These are phyloP conservation scores for Capsicum rhomboideum DNA, from an alignment of 257 asterid species.

Conservation along the genomic window DNA sequence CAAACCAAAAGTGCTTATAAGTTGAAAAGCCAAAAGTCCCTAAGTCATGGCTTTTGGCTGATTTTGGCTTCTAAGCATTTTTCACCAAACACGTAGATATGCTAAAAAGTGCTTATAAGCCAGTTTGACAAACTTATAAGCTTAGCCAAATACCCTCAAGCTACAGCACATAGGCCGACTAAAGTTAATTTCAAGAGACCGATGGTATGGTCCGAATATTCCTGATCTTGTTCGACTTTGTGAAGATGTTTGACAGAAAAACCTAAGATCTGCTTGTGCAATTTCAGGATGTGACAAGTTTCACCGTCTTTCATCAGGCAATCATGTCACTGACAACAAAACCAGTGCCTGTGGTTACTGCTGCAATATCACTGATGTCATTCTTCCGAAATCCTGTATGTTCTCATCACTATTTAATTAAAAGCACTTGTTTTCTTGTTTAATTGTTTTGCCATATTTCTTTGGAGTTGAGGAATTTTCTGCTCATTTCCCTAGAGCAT, in stretches of 20 bases:
- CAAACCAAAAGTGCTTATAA: too few relatives aligned
- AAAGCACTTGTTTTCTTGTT: not conserved
- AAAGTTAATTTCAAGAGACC: not conserved
- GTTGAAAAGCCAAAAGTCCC: too few relatives aligned
- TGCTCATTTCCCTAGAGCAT: not conserved
- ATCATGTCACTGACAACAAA: conserved; percentile 53
- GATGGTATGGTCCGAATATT: not conserved
- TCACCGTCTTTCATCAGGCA: conserved; percentile 52
- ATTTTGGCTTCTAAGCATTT: too few relatives aligned
- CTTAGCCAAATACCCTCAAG: too few relatives aligned
- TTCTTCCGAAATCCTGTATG: conserved; percentile 62
- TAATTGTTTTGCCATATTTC: not conserved
- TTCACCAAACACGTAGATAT: too few relatives aligned
- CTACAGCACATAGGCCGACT: not conserved
- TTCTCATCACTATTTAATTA: conserved; percentile 1
- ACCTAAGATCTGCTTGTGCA: not conserved
- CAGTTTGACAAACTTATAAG: too few relatives aligned
- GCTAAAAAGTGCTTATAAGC: too few relatives aligned
- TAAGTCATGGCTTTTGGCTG: too few relatives aligned
- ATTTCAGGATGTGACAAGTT: conserved; percentile 50
- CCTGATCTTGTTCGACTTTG: not conserved
- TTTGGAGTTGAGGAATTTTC: not conserved
- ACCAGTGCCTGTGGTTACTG: conserved; percentile 72
- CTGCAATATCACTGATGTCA: conserved; percentile 71
- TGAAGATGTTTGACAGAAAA: not conserved